Evolutionary conservation across 495 filamentous ascomycete genomes (phyloP).

Genomic region (Annulohypoxylon stygium): DNA sequence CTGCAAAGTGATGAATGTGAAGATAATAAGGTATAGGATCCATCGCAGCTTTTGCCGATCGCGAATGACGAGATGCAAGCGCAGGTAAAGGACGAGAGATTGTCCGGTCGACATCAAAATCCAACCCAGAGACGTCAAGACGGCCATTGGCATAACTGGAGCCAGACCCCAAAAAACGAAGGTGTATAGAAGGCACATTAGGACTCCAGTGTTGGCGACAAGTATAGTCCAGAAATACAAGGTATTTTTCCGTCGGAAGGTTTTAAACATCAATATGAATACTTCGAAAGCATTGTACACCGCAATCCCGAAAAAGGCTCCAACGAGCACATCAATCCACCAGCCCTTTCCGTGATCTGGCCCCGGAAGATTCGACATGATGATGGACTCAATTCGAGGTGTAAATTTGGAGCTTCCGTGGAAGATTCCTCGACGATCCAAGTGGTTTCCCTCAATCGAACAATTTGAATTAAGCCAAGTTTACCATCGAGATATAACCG

Average conservation of each 20-base stretch:
- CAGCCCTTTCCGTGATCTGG: background rate
- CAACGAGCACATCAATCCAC: slow-evolving; percentile 27
- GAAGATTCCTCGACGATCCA: background rate
- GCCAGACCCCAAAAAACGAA: slow-evolving; percentile 61
- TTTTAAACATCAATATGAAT: slow-evolving; percentile 62
- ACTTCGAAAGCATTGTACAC: slow-evolving; percentile 61
- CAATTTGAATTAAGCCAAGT: background rate
- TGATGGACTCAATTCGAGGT: background rate
- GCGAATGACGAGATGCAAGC: slow-evolving; percentile 69
- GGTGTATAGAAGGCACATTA: slow-evolving; percentile 68
- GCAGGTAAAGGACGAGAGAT: slow-evolving; percentile 74
- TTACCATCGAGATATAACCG: background rate
- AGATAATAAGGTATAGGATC: slow-evolving; percentile 69
- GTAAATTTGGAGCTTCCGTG: background rate
- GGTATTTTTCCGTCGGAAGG: slow-evolving; percentile 51
- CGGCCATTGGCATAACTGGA: slow-evolving; percentile 50
- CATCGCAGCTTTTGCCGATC: slow-evolving; percentile 62
- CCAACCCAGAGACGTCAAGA: slow-evolving; percentile 67
- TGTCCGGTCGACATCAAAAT: slow-evolving; percentile 74
- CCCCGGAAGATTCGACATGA: background rate
- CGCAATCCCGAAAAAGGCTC: slow-evolving; percentile 48
- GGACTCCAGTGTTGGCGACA: slow-evolving; percentile 62
- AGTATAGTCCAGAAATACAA: slow-evolving; percentile 62
- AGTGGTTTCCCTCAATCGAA: background rate
- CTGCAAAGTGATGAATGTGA: slow-evolving; percentile 68